Evolutionary conservation across 495 filamentous ascomycete genomes (phyloP).

Genomic region (Xylaria cubensis): DNA sequence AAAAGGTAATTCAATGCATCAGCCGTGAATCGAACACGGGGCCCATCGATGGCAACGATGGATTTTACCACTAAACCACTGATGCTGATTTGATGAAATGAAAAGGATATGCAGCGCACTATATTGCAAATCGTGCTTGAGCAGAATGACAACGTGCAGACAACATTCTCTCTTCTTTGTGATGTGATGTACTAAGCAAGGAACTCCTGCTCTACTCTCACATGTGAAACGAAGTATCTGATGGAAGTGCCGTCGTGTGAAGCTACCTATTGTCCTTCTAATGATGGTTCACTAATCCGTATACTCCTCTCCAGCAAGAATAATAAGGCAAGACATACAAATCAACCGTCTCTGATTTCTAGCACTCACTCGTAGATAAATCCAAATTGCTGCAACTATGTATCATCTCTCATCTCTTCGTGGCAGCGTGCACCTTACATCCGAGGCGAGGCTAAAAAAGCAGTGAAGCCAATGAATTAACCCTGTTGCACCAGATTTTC

Average conservation of each 20-base stretch:
- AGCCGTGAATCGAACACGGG: slow-evolving; percentile 60
- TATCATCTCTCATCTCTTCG: not conserved
- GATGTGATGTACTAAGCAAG: no score
- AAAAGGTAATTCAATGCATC: slow-evolving; percentile 37
- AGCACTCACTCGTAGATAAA: not conserved
- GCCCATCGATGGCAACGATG: slow-evolving; percentile 62
- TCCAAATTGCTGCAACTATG: not conserved
- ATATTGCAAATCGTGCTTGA: no score
- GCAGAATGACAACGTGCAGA: no score
- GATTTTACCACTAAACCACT: slow-evolving; percentile 62
- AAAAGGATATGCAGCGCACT: not conserved
- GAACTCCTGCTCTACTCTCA: not conserved
- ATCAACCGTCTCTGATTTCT: not conserved
- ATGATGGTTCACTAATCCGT: not conserved
- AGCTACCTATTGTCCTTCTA: not conserved
- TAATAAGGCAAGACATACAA: not conserved
- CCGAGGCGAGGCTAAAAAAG: not conserved
- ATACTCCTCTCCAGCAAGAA: not conserved
- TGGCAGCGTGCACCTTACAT: not conserved
- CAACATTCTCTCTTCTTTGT: no score
- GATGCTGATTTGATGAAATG: slow-evolving; percentile 30
- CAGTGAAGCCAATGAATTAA: not conserved
- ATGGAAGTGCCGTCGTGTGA: not conserved
- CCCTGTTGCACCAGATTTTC: no score
- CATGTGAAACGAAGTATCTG: not conserved